phyloP scores from a whole-genome alignment of 139 green algal genomes.

The Eudorina sp. region DNA sequence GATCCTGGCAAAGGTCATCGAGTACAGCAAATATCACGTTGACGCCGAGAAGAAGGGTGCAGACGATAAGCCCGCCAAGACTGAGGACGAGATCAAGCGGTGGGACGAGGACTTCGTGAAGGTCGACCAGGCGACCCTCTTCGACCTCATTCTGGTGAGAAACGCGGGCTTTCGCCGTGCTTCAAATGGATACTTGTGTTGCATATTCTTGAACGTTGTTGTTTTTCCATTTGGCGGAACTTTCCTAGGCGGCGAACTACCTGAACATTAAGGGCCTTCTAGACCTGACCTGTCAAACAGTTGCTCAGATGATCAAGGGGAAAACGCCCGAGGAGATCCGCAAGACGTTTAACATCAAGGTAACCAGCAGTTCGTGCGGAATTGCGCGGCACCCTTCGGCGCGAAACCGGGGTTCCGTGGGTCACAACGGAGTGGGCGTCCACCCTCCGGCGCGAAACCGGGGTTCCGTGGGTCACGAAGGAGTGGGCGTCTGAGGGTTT shows the following conservation, averaged over 20 bases:
- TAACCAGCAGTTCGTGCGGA: no score
- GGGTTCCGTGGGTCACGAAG: no score
- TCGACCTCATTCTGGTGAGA: constrained; percentile 97
- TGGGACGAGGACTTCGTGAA: constrained; percentile 98
- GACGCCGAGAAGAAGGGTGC: constrained; percentile 82
- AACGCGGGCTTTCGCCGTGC: neutral
- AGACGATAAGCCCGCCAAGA: constrained; percentile 81
- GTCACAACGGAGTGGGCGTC: no score
- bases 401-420: no score
- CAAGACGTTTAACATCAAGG: constrained; percentile 97
- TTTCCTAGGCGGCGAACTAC: constrained; percentile 95
- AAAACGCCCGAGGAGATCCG: constrained; percentile 92
- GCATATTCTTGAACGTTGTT: neutral
- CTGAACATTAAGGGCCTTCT: constrained; percentile 99
- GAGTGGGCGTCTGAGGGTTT: no score
- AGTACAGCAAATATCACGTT: constrained; percentile 98
- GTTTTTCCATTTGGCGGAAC: no score
- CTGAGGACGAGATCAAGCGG: constrained; percentile 89
- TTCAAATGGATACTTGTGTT: neutral
- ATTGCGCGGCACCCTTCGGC: no score
- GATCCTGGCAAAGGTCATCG: constrained; percentile 90
- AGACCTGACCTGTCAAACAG: constrained; percentile 97
- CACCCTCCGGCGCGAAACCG: no score
- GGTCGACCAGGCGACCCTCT: constrained; percentile 97
- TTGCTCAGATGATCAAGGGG: constrained; percentile 84